These are phyloP conservation scores for Alternaria sp. DNA, from an alignment of 2,329 filamentous ascomycete genomes.

Conservation along the genomic window DNA sequence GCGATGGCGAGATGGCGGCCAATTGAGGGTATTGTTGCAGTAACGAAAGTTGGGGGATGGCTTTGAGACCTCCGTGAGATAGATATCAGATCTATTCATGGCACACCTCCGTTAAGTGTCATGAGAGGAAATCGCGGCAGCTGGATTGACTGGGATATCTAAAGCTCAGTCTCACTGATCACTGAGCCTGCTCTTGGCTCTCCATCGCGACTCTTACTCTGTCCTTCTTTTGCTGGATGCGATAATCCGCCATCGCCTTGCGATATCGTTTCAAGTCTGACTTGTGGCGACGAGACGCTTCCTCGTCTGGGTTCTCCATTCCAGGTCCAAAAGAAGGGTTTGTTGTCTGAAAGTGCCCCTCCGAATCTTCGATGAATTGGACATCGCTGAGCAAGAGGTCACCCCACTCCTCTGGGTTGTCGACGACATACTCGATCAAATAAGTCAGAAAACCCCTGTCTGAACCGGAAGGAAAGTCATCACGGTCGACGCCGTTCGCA, in stretches of 20 bases:
- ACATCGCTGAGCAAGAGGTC: neutral
- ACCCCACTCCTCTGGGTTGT: neutral
- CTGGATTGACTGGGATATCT: neutral
- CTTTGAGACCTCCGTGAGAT: neutral
- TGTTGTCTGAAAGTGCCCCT: neutral
- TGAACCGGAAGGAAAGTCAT: neutral
- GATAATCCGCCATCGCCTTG: neutral
- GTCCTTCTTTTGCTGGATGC: neutral
- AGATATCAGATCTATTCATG: neutral
- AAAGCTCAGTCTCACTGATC: neutral
- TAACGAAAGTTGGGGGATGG: neutral
- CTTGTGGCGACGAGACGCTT: neutral
- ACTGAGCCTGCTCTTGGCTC: neutral
- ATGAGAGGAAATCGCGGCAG: fast-evolving
- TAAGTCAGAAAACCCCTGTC: neutral
- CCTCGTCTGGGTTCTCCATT: neutral
- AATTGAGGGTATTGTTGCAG: neutral
- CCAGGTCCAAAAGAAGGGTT: neutral
- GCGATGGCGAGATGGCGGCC: neutral
- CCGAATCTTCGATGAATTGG: neutral
- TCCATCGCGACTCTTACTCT: neutral
- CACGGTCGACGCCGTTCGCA: neutral
- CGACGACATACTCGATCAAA: neutral
- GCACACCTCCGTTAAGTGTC: neutral
- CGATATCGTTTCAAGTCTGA: neutral